Evolutionary conservation across 495 filamentous ascomycete genomes (phyloP).

Genomic region (Hypoxylon fragiforme): DNA sequence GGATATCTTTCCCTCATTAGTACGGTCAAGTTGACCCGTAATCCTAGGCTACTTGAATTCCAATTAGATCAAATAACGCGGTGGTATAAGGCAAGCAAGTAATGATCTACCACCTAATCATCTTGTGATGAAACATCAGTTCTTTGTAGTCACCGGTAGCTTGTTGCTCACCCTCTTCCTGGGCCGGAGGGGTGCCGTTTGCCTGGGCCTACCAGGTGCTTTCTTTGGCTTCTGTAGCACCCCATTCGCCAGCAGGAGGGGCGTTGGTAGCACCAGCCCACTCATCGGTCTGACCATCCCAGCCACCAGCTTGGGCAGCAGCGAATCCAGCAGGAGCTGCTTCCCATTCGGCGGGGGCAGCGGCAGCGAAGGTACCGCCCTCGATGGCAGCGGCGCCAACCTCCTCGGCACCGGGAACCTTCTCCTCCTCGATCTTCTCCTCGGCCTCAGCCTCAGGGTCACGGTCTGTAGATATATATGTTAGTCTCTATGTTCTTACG

Average conservation of each 20-base stretch:
- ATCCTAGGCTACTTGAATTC: conserved; percentile 5
- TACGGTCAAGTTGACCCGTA: conserved; percentile 62
- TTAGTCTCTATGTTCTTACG: conserved; percentile 21
- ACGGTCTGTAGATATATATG: conserved; percentile 62
- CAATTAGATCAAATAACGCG: conserved; percentile 14
- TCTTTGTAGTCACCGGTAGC: background rate
- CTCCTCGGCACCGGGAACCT: conserved; percentile 80
- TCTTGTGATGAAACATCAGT: background rate
- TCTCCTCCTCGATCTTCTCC: conserved; percentile 74
- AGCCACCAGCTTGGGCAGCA: conserved; percentile 68
- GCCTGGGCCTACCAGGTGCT: conserved; percentile 64
- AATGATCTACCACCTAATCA: background rate
- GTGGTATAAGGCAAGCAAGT: conserved; percentile 3
- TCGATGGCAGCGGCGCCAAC: conserved; percentile 78
- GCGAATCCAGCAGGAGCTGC: conserved; percentile 64
- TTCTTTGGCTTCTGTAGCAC: conserved; percentile 61
- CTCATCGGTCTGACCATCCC: conserved; percentile 63
- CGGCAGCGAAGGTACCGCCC: conserved; percentile 66
- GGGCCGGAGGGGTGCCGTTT: background rate
- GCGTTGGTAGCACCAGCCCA: conserved; percentile 48
- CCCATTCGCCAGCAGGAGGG: conserved; percentile 68
- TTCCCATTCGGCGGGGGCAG: conserved; percentile 69
- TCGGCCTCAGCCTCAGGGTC: conserved; percentile 98
- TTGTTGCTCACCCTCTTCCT: background rate
- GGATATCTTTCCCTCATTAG: conserved; percentile 99